phyloP scores from a whole-genome alignment of 31 red algal genomes.

The Bonnemaisonia californica region DNA sequence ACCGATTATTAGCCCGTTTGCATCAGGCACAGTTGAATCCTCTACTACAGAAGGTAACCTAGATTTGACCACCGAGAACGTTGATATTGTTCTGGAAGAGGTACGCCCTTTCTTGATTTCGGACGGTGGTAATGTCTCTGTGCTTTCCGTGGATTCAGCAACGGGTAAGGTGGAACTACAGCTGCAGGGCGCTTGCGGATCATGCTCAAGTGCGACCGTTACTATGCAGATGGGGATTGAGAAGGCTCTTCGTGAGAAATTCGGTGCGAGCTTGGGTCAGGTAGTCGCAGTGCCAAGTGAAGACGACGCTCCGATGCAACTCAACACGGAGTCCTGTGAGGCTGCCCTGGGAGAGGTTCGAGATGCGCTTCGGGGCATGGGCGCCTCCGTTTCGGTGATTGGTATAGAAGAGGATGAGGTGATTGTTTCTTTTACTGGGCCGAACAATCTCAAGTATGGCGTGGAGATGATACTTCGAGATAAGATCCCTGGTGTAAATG shows the following conservation, averaged over 20 bases:
- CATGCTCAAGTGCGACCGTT: conserved; percentile 65
- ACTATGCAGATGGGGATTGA: conserved; percentile 95
- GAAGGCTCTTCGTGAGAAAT: conserved; percentile 61
- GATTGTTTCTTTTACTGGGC: conserved; percentile 66
- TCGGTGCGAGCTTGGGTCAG: conserved; percentile 51
- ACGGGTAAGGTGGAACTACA: conserved; percentile 42
- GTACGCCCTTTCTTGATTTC: conserved; percentile 84
- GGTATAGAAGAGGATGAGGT: conserved; percentile 61
- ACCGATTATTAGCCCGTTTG: conserved; percentile 49
- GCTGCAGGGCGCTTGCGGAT: conserved; percentile 88
- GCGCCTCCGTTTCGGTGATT: conserved; percentile 46
- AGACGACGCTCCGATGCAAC: conserved; percentile 19
- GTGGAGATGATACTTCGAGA: conserved; percentile 70
- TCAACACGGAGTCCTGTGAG: conserved; percentile 52
- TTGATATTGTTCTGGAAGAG: conserved; percentile 73
- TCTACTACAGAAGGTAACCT: background rate
- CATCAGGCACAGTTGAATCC: background rate
- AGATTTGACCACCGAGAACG: conserved; percentile 46
- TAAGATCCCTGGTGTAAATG: conserved; percentile 52
- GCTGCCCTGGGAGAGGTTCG: conserved; percentile 69
- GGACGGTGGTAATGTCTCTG: conserved; percentile 91
- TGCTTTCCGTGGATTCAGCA: conserved; percentile 71
- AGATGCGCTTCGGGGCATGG: conserved; percentile 58
- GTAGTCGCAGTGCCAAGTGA: conserved; percentile 31
- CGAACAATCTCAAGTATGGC: conserved; percentile 64